phyloP scores from a whole-genome alignment of 495 filamentous ascomycete species.

The Achaetomiella virescens region DNA sequence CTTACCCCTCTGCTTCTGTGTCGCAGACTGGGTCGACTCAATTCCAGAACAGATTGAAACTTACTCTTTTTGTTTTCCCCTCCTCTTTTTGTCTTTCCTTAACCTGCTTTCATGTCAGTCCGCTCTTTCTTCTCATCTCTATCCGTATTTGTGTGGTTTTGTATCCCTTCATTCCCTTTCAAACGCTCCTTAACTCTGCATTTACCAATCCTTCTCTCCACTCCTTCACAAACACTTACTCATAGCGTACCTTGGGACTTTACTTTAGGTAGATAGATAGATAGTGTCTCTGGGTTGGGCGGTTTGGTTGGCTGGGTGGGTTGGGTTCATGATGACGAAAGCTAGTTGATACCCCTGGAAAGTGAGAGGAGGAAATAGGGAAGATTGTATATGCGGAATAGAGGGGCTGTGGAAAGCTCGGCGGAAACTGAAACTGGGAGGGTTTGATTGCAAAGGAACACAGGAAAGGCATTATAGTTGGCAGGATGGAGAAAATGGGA shows the following conservation, averaged over 20 bases:
- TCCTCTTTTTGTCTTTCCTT: background rate
- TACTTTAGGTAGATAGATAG: conserved; percentile 11
- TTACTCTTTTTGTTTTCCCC: background rate
- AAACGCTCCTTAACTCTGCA: background rate
- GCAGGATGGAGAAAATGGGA: background rate
- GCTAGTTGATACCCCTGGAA: conserved; percentile 13
- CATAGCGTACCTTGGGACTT: background rate
- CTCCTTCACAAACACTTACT: conserved; percentile 8
- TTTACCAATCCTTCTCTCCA: background rate
- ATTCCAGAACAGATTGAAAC: background rate
- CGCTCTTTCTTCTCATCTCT: background rate
- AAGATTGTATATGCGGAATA: background rate
- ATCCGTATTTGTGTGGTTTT: conserved; percentile 7
- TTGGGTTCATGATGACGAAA: conserved; percentile 4
- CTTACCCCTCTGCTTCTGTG: conserved; percentile 2
- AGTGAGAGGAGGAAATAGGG: conserved; percentile 7
- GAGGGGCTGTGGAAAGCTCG: background rate
- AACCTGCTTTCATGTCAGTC: background rate
- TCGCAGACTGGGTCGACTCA: background rate
- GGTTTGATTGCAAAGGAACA: no score
- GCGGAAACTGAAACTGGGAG: background rate
- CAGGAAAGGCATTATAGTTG: no score
- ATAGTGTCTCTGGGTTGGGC: background rate
- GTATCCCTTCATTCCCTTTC: background rate
- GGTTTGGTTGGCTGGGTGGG: background rate